Evolutionary conservation across 2,329 filamentous ascomycete species (phyloP), one percentile per base, ranked within the genome.

Genomic region (Claviceps capensis): DNA sequence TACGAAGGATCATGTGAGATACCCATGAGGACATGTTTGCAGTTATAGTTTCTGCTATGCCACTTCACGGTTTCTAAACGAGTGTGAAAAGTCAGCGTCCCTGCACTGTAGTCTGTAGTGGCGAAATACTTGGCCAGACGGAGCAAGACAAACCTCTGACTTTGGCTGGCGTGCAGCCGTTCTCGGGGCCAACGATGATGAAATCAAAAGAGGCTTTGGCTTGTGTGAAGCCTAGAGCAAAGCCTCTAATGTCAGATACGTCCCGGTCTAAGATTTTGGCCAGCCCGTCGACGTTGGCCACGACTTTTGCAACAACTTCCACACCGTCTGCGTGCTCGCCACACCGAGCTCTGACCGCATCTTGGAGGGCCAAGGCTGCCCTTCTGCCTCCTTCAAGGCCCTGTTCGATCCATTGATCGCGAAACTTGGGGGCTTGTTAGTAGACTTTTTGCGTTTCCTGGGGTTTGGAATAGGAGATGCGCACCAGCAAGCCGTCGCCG

Each of bases 1-100:
- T 83, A 83, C 7, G 74, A 73, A 26, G 77, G 69, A 59, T 83
- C 79, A 58, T 82, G 79, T 2, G 78, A 81, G 49, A 82, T 72
- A 46, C 80, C 81, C 38, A 84, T 67, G 37, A 83, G 64, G 47
- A 84, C 70, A 57, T 81, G 75, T 59, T 75, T 78, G 69, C 81
- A 84, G 60, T 81, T 82, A 56, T 72, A 65, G 55, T 82, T 82
- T 57, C 71, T 69, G 47, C 83, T 65, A 62, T 84, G 73, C 73
- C 78, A 82, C 47, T 69, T 67, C 8, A 76, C 69, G 19, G 64
- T 68, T 62, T 79, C 77, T 78, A 55, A 13, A 9, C 48, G 37
- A 14, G 5, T 43, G 26, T 48, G 14, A 6, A 17, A 3, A 19
- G 46, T 48, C 13, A 48, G 46, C 34, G 5, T 30, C 9, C 26